These are phyloP conservation scores for Huntiella decipiens DNA, from an alignment of 2,329 filamentous ascomycete species.

Conservation along the genomic window DNA sequence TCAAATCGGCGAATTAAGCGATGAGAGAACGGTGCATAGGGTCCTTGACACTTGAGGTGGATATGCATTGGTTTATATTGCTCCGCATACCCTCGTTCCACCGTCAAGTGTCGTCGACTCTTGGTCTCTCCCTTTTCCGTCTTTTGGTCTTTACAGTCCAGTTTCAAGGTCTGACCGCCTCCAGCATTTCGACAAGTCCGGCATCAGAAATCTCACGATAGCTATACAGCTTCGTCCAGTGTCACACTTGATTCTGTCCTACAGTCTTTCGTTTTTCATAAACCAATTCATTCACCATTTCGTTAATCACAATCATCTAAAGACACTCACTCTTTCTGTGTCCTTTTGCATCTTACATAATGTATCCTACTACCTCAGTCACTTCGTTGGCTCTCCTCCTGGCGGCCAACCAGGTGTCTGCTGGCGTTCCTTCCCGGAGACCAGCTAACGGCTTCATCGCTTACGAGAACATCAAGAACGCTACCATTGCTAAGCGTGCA, in stretches of 20 bases:
- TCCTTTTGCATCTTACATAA: constrained; percentile 1
- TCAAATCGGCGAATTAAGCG: no score
- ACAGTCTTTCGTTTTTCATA: neutral
- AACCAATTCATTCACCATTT: neutral
- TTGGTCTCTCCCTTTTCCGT: neutral
- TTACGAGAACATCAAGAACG: constrained; percentile 10
- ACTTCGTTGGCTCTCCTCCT: constrained; percentile 15
- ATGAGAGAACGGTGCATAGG: no score
- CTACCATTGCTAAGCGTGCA: constrained; percentile 9
- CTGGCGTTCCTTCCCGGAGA: constrained; percentile 1
- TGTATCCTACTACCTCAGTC: constrained; percentile 15
- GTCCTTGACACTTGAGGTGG: no score
- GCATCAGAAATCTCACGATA: constrained; percentile 3
- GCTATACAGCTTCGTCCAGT: neutral
- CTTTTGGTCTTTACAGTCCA: neutral
- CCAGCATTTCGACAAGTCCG: neutral
- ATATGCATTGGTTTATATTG: no score
- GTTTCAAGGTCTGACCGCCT: no score
- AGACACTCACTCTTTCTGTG: neutral
- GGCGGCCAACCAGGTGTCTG: constrained; percentile 8
- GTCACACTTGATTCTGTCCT: neutral
- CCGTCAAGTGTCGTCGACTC: no score
- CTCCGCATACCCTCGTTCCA: no score
- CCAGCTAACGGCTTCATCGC: neutral
- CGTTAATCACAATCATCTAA: neutral